Conservation (phyloP, 2,329 filamentous ascomycete genomes). For the Ilyonectria robusta region DNA sequence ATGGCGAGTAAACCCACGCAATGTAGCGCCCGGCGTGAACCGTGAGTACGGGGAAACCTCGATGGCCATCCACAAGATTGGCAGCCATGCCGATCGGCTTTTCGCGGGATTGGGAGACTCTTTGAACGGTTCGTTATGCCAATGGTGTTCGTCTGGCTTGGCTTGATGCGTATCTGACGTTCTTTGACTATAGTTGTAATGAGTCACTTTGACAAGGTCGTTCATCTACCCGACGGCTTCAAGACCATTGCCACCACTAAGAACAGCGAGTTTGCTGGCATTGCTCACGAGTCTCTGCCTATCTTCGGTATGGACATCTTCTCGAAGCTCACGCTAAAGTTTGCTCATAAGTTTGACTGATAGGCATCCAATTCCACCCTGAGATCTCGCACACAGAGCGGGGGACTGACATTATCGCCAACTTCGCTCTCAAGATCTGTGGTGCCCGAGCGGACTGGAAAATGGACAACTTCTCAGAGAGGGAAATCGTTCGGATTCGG, state of each 20-base stretch:
- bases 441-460: slow-evolving; percentile 83
- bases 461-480: slow-evolving; percentile 86
- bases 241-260: slow-evolving; percentile 74
- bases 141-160: too few relatives aligned
- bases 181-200: too few relatives aligned
- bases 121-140: too few relatives aligned
- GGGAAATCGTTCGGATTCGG: slow-evolving; percentile 86
- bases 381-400: slow-evolving; percentile 72
- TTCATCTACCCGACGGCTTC: too few relatives aligned
- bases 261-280: slow-evolving; percentile 85
- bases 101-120: too few relatives aligned
- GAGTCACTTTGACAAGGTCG: too few relatives aligned
- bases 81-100: too few relatives aligned
- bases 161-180: too few relatives aligned
- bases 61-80: too few relatives aligned
- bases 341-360: not conserved
- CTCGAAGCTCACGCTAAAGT: slow-evolving; percentile 20
- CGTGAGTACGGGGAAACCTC: too few relatives aligned
- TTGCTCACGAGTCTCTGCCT: slow-evolving; percentile 78
- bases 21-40: too few relatives aligned
- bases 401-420: slow-evolving; percentile 80
- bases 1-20: too few relatives aligned
- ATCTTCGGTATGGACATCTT: slow-evolving; percentile 70
- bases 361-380: slow-evolving; percentile 88
- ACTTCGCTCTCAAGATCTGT: slow-evolving; percentile 90